These are phyloP conservation scores for Eutrema heterophyllum DNA, from an alignment of 345 rosid genomes.

Conservation along the genomic window DNA sequence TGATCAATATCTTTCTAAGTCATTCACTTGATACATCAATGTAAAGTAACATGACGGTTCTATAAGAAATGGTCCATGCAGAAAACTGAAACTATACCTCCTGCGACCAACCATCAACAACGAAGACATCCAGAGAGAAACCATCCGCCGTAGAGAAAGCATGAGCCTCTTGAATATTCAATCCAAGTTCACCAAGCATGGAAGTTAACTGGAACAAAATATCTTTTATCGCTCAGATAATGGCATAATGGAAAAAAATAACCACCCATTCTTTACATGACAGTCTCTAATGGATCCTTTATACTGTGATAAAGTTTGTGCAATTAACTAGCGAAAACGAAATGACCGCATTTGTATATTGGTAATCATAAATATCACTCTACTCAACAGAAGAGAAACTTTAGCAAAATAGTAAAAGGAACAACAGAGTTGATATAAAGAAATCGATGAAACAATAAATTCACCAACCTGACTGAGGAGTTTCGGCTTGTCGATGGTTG, in stretches of 20 bases:
- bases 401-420: not conserved
- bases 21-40: not conserved
- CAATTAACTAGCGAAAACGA: not conserved
- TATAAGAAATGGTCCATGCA: not conserved
- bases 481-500: slow-evolving; percentile 93
- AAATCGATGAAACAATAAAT: not conserved
- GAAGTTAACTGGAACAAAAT: slow-evolving; percentile 59
- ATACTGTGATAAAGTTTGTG: not conserved
- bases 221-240: not conserved
- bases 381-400: not conserved
- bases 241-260: not conserved
- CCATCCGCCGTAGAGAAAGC: slow-evolving; percentile 95
- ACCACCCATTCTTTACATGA: not conserved
- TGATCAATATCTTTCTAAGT: not conserved
- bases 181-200: slow-evolving; percentile 83
- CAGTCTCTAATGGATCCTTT: not conserved
- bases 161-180: slow-evolving; percentile 94
- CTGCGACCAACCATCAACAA: slow-evolving; percentile 92
- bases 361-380: not conserved
- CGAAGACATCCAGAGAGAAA: slow-evolving; percentile 87
- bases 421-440: not conserved
- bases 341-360: not conserved
- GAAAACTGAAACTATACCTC: slow-evolving; percentile 48
- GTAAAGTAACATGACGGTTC: not conserved
- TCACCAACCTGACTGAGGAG: slow-evolving; percentile 81